Base-by-base conservation (phyloP, 2,329 filamentous ascomycete genomes). In the Eutypa lata region DNA sequence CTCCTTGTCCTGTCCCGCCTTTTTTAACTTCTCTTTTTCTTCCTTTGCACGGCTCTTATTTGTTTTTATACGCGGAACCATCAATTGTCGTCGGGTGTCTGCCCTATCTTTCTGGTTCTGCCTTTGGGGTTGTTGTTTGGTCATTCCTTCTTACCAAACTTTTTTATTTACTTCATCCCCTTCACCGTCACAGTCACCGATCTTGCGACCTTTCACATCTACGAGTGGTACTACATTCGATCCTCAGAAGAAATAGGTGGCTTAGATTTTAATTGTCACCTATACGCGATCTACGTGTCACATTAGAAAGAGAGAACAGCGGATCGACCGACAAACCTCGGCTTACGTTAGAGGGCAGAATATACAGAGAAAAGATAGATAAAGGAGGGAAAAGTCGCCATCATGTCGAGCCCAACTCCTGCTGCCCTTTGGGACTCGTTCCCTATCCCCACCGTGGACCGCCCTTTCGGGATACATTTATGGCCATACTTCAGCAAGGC, bases 401-500 rank as follows among this genome's bases (percentile, higher is more conserved):
- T 51, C 48, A 68, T 67, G 65, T 59, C 64, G 45, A 57, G 60
- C 48, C 48, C 61, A 16, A 53, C 59, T 57, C 69, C 76, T 52
- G 68, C 75, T 54, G 72, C 74, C 57, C 75, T 81, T 59, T 78
- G 73, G 73, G 77, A 81, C 67, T 73, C 80, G 63, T 65, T 86
- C 57, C 80, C 90, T 69, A 70, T 85, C 61, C 93, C 93, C 52
- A 91, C 91, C 57, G 80, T 97, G 73, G 92, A 97, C 71, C 86
- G 89, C 60, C 93, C 93, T 33, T 97, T 97, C 67, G 94, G 93
- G 71, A 78, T 97, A 62, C 81, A 89, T 59, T 76, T 97, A 73
- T 97, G 94, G 94, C 91, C 93, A 64, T 85, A 95, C 74, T 97
- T 97, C 82, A 89, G 88, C 76, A 90, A 91, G 78, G 86, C 80